phyloP scores from a whole-genome alignment of 139 green algal genomes.

The Axilococcus clingmanii region DNA sequence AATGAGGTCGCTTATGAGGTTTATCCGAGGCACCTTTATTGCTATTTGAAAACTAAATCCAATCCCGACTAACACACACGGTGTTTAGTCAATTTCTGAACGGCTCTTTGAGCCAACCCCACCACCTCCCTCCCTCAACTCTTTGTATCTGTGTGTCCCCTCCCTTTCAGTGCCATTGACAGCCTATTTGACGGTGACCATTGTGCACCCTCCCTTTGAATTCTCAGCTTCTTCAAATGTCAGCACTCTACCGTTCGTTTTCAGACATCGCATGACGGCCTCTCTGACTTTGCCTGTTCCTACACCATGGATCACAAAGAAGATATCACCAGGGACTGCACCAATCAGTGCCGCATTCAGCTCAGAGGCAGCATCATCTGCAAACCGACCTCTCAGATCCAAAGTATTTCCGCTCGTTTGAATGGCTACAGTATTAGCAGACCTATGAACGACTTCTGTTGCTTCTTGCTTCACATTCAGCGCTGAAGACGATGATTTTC shows the following conservation, averaged over 20 bases:
- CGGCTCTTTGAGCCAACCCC: slow-evolving; percentile 2
- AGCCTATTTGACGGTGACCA: slow-evolving; percentile 10
- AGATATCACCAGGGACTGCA: background rate
- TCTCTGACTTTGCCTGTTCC: slow-evolving; percentile 29
- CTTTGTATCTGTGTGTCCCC: background rate
- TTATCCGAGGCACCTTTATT: slow-evolving; percentile 9
- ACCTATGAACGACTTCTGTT: background rate
- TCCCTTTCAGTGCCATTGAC: background rate
- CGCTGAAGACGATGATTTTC: background rate
- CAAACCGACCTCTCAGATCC: slow-evolving; percentile 27
- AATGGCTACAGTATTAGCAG: slow-evolving; percentile 9
- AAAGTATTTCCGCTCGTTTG: slow-evolving; percentile 35
- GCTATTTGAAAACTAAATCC: slow-evolving; percentile 16
- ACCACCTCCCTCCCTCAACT: background rate
- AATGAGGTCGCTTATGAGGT: slow-evolving; percentile 11
- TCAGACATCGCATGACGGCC: slow-evolving; percentile 20
- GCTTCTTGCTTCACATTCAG: background rate
- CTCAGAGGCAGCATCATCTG: slow-evolving; percentile 10
- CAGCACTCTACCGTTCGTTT: slow-evolving; percentile 1
- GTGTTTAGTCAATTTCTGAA: slow-evolving; percentile 8
- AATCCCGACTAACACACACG: slow-evolving; percentile 4
- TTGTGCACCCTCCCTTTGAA: slow-evolving; percentile 27
- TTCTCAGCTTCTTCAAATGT: slow-evolving; percentile 15
- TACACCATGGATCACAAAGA: slow-evolving; percentile 45
- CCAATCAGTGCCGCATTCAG: slow-evolving; percentile 13